Base-by-base conservation (phyloP, 2,329 filamentous ascomycete species). In the Blastomyces parvus region DNA sequence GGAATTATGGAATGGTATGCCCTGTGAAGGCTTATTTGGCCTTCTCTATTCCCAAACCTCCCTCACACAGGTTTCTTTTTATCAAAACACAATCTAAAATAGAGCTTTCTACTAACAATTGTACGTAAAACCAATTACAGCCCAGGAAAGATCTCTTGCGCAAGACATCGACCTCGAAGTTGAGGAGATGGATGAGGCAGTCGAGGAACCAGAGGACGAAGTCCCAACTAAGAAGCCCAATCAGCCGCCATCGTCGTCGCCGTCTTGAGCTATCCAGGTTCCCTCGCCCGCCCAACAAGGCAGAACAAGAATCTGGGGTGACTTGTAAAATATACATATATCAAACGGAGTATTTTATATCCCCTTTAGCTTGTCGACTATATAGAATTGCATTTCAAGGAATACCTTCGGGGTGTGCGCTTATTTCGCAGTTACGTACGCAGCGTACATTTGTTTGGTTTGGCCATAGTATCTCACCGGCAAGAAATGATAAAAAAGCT, bases 1-100 rank as follows among this genome's bases (percentile, higher is more conserved):
- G 7, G 88, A 96, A 76, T 80, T 97, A 56, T 97, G 93, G 93
- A 92, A 87, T 78, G 87, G 88, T 90, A 79, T 82, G 87, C 81
- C n/a, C 4, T 40, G 25, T 42, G 55, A 57, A 55, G 52, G 36
- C 19, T 19, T 57, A n/a, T 22, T 38, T 25, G 9, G 19, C 3
- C 11, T 25, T 25, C 22, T 22, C 22, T 27, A 50, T 27, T 11
- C 7, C n/a, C 11, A 27, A 25, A 22, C 5, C 9, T 7, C 19
- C 13, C 48, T 14, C 48, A 7, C 11, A 9, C 22, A 42, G 40
- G 17, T 42, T n/a, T 44, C 14, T n/a, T 44, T 53, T 63, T 61
- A 66, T 36, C 3, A 9, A 27, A 44, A n/a, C 22, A 8, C 52
- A 57, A 11, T 33, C 46, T 48, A 19, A 9, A 7, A 17, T 14